Percentiles rank a stretch among this genome's conserved stretches.
phyloP scores from a whole-genome alignment of 1,284 basidiomycete genomes.

The Cryptococcus amylolentus region DNA sequence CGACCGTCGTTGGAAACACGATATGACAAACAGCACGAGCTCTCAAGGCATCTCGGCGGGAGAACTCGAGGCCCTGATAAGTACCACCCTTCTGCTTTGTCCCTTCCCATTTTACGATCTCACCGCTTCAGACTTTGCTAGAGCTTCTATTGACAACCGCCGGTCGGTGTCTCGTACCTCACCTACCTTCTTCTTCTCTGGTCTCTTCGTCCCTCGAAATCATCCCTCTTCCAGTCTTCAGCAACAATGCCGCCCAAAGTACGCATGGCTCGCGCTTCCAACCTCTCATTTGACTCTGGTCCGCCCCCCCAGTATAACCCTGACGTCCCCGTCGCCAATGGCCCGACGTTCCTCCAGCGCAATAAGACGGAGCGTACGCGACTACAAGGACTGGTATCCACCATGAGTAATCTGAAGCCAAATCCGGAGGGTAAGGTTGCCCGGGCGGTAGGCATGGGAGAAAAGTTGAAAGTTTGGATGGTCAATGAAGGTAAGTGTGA shows the following conservation, averaged over 20 bases:
- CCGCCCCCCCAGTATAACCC: constrained; percentile 7
- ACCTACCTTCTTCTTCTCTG: neutral
- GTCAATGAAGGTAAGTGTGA: constrained; percentile 66
- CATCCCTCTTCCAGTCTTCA: neutral
- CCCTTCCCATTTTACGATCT: too few species aligned
- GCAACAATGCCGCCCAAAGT: constrained; percentile 5
- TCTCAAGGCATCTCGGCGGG: too few species aligned
- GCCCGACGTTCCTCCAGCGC: constrained; percentile 58
- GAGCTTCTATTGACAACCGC: too few species aligned
- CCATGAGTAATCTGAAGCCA: constrained; percentile 26
- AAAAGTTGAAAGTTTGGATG: constrained; percentile 69
- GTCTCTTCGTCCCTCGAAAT: neutral
- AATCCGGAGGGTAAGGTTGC: constrained; percentile 4
- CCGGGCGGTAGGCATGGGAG: constrained; percentile 44
- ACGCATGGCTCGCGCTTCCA: constrained; percentile 6
- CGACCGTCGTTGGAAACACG: too few species aligned
- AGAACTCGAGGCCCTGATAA: too few species aligned
- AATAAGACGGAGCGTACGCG: constrained; percentile 74
- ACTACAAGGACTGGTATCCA: constrained; percentile 68
- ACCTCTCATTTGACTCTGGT: constrained; percentile 24
- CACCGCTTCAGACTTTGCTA: too few species aligned
- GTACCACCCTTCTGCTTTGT: too few species aligned
- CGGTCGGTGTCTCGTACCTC: neutral
- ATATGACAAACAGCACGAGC: too few species aligned
- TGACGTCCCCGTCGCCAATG: constrained; percentile 2